phyloP scores from a whole-genome alignment of 164 flowering plant species.

The Chimonanthus salicifolius region DNA sequence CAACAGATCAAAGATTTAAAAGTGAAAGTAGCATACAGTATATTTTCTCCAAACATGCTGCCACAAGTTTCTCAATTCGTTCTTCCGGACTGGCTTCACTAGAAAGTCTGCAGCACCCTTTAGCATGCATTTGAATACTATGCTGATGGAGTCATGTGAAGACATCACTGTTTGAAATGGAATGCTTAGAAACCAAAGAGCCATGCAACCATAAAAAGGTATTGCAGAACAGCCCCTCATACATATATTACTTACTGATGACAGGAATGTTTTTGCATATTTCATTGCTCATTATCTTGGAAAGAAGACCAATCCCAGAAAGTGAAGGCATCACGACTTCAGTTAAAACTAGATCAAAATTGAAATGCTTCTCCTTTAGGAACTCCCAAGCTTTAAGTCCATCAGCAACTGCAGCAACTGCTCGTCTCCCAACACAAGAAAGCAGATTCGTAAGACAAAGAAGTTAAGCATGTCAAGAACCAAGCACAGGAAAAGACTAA shows the following conservation, averaged over 20 bases:
- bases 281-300: slow-evolving; percentile 42
- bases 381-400: slow-evolving; percentile 49
- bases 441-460: too few relatives aligned
- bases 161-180: slow-evolving; percentile 44
- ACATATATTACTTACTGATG: slow-evolving; percentile 27
- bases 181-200: neutral
- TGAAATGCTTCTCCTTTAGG: slow-evolving; percentile 26
- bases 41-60: slow-evolving; percentile 58
- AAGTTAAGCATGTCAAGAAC: too few relatives aligned
- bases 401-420: slow-evolving; percentile 43
- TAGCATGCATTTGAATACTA: slow-evolving; percentile 50
- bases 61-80: slow-evolving; percentile 49
- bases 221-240: neutral
- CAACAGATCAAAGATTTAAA: neutral
- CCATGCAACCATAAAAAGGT: slow-evolving; percentile 1
- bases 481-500: too few relatives aligned
- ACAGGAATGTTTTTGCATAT: slow-evolving; percentile 40
- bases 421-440: neutral
- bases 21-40: slow-evolving; percentile 22
- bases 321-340: slow-evolving; percentile 49
- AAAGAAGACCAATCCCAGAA: slow-evolving; percentile 42
- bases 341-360: slow-evolving; percentile 41
- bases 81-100: slow-evolving; percentile 48
- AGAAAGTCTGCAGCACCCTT: slow-evolving; percentile 57
- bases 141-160: slow-evolving; percentile 40